Evolutionary conservation across 306 rosid species (phyloP).

Genomic region (Pueraria montana): DNA sequence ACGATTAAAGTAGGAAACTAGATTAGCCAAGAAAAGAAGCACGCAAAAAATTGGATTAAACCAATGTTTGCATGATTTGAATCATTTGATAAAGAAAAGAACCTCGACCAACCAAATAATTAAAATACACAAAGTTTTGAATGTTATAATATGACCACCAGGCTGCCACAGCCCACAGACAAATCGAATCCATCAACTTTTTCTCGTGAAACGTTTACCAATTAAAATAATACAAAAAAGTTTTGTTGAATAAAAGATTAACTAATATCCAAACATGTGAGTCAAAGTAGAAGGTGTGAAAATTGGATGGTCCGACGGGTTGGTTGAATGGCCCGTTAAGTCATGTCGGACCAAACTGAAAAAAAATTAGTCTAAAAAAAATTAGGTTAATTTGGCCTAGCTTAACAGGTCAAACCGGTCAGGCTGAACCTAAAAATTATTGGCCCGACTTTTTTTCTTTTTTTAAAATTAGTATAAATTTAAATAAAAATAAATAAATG

Average conservation of each 20-base stretch:
- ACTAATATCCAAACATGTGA: slow-evolving; percentile 44
- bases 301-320: too few species aligned
- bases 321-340: too few species aligned
- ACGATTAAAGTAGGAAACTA: slow-evolving; percentile 18
- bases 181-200: slow-evolving; percentile 47
- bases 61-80: slow-evolving; percentile 11
- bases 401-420: too few species aligned
- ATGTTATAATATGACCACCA: background rate
- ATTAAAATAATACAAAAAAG: slow-evolving; percentile 6
- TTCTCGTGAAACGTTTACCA: slow-evolving; percentile 36
- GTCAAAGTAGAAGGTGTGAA: too few species aligned
- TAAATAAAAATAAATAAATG: too few species aligned
- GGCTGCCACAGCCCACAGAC: slow-evolving; percentile 30
- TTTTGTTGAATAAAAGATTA: background rate
- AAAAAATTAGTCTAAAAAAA: too few species aligned
- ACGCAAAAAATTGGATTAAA: slow-evolving; percentile 4
- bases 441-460: too few species aligned
- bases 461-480: too few species aligned
- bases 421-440: too few species aligned
- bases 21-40: background rate
- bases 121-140: background rate
- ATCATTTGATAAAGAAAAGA: slow-evolving; percentile 1
- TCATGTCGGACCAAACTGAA: too few species aligned
- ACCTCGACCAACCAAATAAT: background rate
- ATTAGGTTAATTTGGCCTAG: too few species aligned